Conservation (phyloP, 2,329 filamentous ascomycete genomes). For the Penicillium sp. region DNA sequence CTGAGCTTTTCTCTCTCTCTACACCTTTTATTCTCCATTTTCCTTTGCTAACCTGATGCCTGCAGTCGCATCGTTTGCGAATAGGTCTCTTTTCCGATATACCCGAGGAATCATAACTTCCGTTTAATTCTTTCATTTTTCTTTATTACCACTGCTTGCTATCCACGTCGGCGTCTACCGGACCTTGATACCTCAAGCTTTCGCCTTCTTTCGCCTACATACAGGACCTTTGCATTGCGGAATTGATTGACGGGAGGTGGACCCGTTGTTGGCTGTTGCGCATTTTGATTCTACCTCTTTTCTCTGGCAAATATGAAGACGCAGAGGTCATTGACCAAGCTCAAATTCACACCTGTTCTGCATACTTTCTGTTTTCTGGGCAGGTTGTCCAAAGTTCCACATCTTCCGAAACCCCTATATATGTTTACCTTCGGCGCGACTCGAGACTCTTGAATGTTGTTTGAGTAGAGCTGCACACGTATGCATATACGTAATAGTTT, state of each 20-base stretch:
- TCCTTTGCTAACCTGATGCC: constrained; percentile 30
- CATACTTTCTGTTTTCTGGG: neutral
- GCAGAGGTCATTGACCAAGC: constrained; percentile 10
- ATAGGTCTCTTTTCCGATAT: constrained; percentile 72
- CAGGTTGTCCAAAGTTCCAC: constrained; percentile 22
- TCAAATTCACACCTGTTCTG: neutral
- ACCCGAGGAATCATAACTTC: constrained; percentile 58
- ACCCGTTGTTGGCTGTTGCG: constrained; percentile 19
- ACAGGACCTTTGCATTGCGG: constrained; percentile 26
- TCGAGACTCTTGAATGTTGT: neutral
- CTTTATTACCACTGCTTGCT: constrained; percentile 15
- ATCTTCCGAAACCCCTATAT: constrained; percentile 19
- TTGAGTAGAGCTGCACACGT: neutral
- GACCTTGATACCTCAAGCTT: constrained; percentile 18
- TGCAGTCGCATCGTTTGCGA: constrained; percentile 74
- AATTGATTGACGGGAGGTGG: constrained; percentile 17
- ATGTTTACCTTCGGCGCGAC: constrained; percentile 3
- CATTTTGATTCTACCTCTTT: constrained; percentile 8
- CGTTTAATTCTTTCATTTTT: constrained; percentile 13
- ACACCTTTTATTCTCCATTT: neutral
- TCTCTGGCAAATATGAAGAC: constrained; percentile 25
- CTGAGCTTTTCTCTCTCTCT: neutral
- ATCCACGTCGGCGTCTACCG: constrained; percentile 21
- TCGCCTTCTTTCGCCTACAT: constrained; percentile 15
- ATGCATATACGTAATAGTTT: neutral